These are phyloP conservation scores for Aureobasidium zeae DNA, from an alignment of 2,329 filamentous ascomycete genomes.

Conservation along the genomic window DNA sequence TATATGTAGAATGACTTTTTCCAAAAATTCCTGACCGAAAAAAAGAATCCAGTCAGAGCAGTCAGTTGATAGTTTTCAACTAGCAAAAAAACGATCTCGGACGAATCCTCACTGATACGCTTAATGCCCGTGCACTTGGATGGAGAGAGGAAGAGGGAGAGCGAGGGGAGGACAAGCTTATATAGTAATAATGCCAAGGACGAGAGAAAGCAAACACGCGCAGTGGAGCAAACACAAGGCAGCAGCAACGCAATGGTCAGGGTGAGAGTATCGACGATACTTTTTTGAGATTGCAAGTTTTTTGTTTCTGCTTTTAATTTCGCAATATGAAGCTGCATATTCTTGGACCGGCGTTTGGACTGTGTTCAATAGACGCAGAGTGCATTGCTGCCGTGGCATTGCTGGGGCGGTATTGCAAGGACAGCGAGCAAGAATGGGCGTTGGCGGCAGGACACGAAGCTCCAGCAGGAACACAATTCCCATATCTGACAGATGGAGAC, in stretches of 20 bases:
- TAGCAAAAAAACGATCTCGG: constrained; percentile 83
- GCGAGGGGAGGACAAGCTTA: no score
- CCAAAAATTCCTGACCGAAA: constrained; percentile 73
- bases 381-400: constrained; percentile 78
- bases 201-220: no score
- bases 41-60: constrained; percentile 59
- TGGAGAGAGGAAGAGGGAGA: no score
- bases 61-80: constrained; percentile 78
- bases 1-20: constrained; percentile 28
- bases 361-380: constrained; percentile 85
- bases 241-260: no score
- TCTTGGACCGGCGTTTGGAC: constrained; percentile 80
- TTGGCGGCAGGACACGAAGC: constrained; percentile 51
- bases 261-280: no score
- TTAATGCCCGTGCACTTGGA: not conserved
- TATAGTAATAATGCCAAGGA: no score
- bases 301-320: no score
- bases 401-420: constrained; percentile 40
- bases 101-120: constrained; percentile 70
- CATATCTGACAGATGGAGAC: constrained; percentile 43
- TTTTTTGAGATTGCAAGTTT: no score
- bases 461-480: constrained; percentile 19
- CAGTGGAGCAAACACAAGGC: no score
- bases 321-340: constrained; percentile 55
- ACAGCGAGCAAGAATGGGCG: constrained; percentile 44